Evolutionary conservation across 1,139 yeast genomes (phyloP).

Genomic region (Saccharomyces hybrid): DNA sequence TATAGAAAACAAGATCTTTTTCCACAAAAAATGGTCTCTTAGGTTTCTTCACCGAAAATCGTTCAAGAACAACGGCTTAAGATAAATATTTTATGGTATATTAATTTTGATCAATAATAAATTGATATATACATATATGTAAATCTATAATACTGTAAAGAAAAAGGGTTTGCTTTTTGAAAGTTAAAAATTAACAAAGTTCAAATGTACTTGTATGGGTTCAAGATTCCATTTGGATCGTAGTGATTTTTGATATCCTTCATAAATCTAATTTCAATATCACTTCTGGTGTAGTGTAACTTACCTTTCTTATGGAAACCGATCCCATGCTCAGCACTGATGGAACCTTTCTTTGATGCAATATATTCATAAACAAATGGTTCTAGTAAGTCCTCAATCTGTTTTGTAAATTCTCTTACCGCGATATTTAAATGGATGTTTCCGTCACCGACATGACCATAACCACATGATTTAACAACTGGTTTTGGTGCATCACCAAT

Average conservation of each 20-base stretch:
- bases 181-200: not conserved
- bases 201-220: conserved; percentile 75
- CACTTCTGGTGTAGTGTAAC: conserved; percentile 71
- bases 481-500: conserved; percentile 65
- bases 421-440: conserved; percentile 84
- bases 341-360: conserved; percentile 65
- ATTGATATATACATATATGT: not conserved
- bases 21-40: not conserved
- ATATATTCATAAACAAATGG: conserved; percentile 93
- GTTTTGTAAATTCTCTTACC: conserved; percentile 67
- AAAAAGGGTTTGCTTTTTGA: not conserved
- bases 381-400: conserved; percentile 67
- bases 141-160: not conserved
- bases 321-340: conserved; percentile 90
- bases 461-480: conserved; percentile 80
- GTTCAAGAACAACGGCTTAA: not conserved
- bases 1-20: not conserved
- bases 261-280: conserved; percentile 59
- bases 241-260: conserved; percentile 61
- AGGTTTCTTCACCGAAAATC: not conserved
- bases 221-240: conserved; percentile 82
- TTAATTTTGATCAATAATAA: not conserved
- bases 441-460: conserved; percentile 93
- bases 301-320: conserved; percentile 90
- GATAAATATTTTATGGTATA: not conserved